Conservation (phyloP, 176 grass and related monocot genomes). For the Musa itinerans region DNA sequence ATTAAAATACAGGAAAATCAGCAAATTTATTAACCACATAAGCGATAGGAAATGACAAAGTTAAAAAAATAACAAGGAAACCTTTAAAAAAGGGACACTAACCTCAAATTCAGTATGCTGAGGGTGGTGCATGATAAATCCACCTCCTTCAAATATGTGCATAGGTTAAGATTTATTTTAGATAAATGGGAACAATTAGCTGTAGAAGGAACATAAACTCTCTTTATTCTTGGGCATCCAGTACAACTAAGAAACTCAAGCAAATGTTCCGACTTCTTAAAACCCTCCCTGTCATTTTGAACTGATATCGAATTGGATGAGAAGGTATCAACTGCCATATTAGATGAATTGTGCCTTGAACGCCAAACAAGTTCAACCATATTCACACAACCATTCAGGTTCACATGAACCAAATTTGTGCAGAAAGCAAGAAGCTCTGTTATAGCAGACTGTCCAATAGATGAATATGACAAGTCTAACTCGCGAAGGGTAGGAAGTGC, state of each 20-base stretch:
- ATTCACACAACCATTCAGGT: constrained; percentile 86
- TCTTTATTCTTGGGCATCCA: constrained; percentile 87
- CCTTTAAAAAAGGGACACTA: constrained; percentile 10
- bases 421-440: constrained; percentile 60
- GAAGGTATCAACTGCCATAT: constrained; percentile 41
- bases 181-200: constrained; percentile 58
- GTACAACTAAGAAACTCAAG: constrained; percentile 92
- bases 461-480: constrained; percentile 94
- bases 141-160: constrained; percentile 87
- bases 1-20: neutral
- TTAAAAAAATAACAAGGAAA: neutral
- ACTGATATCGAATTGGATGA: constrained; percentile 21
- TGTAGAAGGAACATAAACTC: constrained; percentile 64
- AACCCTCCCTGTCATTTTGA: constrained; percentile 19
- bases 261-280: constrained; percentile 30
- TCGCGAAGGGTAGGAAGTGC: constrained; percentile 77
- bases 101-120: constrained; percentile 76
- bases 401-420: constrained; percentile 79
- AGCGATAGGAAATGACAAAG: constrained; percentile 4
- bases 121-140: constrained; percentile 71
- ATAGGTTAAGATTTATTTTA: constrained; percentile 95
- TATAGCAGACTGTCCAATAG: constrained; percentile 72
- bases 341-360: constrained; percentile 29
- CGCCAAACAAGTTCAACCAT: constrained; percentile 72
- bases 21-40: neutral